Evolutionary conservation across 2,329 filamentous ascomycete genomes (phyloP).

Genomic region (Pseudogymnoascus sp.): DNA sequence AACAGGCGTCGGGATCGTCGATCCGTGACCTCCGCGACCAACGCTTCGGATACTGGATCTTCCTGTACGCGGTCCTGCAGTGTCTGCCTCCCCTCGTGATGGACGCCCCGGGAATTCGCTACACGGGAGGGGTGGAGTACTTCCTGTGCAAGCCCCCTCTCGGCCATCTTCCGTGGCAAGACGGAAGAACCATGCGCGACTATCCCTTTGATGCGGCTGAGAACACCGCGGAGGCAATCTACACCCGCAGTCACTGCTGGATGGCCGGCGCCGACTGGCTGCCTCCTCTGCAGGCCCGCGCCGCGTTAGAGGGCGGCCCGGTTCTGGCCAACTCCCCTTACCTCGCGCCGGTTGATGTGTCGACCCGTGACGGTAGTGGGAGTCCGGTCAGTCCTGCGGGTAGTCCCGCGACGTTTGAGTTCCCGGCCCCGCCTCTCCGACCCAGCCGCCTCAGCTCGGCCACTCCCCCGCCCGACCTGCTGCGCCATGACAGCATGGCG

Average conservation of each 20-base stretch:
- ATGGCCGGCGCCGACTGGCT: constrained; percentile 54
- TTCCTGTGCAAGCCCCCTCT: constrained; percentile 72
- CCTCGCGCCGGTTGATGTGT: not conserved
- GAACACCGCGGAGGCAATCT: constrained; percentile 60
- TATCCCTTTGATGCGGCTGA: constrained; percentile 51
- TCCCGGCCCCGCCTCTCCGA: not conserved
- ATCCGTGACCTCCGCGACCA: constrained; percentile 63
- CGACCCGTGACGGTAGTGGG: not conserved
- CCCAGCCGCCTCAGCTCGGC: not conserved
- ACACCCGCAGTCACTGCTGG: constrained; percentile 65
- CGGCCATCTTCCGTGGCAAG: constrained; percentile 66
- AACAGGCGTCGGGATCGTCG: constrained; percentile 56
- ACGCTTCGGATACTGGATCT: constrained; percentile 72
- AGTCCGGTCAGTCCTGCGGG: not conserved
- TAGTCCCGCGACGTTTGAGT: not conserved
- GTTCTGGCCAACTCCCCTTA: not conserved
- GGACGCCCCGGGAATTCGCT: constrained; percentile 63
- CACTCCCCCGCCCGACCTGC: not conserved
- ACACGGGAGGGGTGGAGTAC: constrained; percentile 68
- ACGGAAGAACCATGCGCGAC: constrained; percentile 56
- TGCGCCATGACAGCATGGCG: not conserved
- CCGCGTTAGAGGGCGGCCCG: not conserved
- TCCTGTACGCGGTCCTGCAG: constrained; percentile 72
- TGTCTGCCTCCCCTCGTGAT: constrained; percentile 70
- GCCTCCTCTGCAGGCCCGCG: not conserved